phyloP scores from a whole-genome alignment of 768 basidiomycete species.

The Kwoniella pini region DNA sequence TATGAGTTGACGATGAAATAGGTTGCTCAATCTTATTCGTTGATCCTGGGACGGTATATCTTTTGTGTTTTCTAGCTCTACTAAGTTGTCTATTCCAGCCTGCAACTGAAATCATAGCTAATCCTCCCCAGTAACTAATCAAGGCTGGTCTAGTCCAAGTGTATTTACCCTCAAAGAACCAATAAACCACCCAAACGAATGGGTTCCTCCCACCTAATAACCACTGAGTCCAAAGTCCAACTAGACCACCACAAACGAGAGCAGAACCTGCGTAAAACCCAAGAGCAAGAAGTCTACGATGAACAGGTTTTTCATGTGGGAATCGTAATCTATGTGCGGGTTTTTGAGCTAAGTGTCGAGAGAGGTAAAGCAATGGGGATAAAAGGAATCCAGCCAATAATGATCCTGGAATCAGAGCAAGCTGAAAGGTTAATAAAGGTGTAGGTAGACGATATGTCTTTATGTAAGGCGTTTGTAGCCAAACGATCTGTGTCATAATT shows the following conservation, averaged over 20 bases:
- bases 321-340: slow-evolving; percentile 75
- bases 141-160: slow-evolving; percentile 78
- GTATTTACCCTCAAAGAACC: slow-evolving; percentile 71
- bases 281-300: slow-evolving; percentile 77
- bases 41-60: slow-evolving; percentile 42
- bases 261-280: slow-evolving; percentile 78
- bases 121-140: slow-evolving; percentile 77
- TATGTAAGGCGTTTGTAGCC: slow-evolving; percentile 75
- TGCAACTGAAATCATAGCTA: slow-evolving; percentile 81
- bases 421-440: slow-evolving; percentile 85
- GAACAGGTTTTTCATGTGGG: slow-evolving; percentile 77
- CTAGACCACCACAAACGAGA: slow-evolving; percentile 74
- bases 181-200: slow-evolving; percentile 80
- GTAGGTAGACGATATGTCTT: slow-evolving; percentile 91
- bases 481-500: slow-evolving; percentile 65
- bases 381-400: slow-evolving; percentile 90
- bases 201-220: slow-evolving; percentile 75
- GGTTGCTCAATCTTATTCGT: background rate
- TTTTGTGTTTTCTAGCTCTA: slow-evolving; percentile 69
- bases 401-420: slow-evolving; percentile 88
- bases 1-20: background rate
- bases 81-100: slow-evolving; percentile 92
- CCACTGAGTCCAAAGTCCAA: slow-evolving; percentile 93
- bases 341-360: slow-evolving; percentile 83
- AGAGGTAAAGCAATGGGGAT: slow-evolving; percentile 88